phyloP scores from a whole-genome alignment of 345 rosid genomes.

The Pseudoturritis turrita region DNA sequence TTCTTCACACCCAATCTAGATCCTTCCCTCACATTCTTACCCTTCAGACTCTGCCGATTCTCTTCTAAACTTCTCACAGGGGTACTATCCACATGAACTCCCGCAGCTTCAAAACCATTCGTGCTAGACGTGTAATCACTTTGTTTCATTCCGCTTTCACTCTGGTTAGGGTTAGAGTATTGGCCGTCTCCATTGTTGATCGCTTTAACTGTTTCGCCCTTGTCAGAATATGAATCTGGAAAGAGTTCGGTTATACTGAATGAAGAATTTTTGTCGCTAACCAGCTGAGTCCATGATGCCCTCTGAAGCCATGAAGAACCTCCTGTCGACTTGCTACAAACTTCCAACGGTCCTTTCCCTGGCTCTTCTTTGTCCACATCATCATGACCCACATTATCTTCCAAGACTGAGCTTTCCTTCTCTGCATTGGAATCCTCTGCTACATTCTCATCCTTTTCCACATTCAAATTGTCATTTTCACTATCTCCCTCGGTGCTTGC shows the following conservation, averaged over 20 bases:
- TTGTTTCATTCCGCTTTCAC: slow-evolving; percentile 13
- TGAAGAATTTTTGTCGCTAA: slow-evolving; percentile 39
- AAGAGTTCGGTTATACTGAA: slow-evolving; percentile 68
- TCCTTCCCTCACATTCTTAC: slow-evolving; percentile 17
- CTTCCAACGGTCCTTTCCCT: neutral
- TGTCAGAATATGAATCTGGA: slow-evolving; percentile 35
- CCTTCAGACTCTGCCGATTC: slow-evolving; percentile 9
- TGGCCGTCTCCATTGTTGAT: slow-evolving; percentile 6
- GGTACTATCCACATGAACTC: slow-evolving; percentile 3
- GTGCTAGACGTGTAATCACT: neutral
- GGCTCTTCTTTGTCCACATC: slow-evolving; percentile 13
- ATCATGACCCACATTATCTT: slow-evolving; percentile 24
- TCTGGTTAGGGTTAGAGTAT: slow-evolving; percentile 10
- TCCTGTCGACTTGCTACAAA: slow-evolving; percentile 43
- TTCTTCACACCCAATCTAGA: slow-evolving; percentile 8
- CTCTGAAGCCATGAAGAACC: slow-evolving; percentile 75
- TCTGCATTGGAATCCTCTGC: slow-evolving; percentile 9
- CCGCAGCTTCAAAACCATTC: neutral
- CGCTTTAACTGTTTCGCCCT: slow-evolving; percentile 14
- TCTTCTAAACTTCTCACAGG: slow-evolving; percentile 13
- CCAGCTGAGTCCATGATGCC: slow-evolving; percentile 83
- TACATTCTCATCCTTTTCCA: slow-evolving; percentile 7
- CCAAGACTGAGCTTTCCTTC: slow-evolving; percentile 3
- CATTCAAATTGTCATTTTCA: slow-evolving; percentile 8
- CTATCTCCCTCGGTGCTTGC: slow-evolving; percentile 11